Percentiles rank a stretch among this genome's conserved stretches.
These are phyloP conservation scores for Aspergillus persii DNA, from an alignment of 2,329 filamentous ascomycete genomes.

Conservation along the genomic window DNA sequence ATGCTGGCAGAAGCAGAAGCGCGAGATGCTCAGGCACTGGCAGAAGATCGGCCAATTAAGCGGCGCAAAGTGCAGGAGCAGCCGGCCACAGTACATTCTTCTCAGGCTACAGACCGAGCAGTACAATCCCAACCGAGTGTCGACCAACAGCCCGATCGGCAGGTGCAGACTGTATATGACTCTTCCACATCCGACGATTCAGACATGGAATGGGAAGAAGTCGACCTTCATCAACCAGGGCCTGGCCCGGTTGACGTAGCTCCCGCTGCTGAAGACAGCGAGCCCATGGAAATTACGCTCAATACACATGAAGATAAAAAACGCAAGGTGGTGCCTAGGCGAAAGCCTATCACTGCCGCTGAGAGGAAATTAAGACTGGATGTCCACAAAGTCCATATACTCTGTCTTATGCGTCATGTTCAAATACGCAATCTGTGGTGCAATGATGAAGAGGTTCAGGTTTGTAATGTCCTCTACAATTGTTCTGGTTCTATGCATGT, in stretches of 20 bases:
- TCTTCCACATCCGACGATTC: slow-evolving; percentile 55
- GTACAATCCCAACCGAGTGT: slow-evolving; percentile 4
- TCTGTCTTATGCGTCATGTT: slow-evolving; percentile 78
- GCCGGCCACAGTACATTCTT: slow-evolving; percentile 10
- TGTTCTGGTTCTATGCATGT: not conserved
- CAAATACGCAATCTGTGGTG: slow-evolving; percentile 84
- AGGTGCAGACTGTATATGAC: slow-evolving; percentile 36
- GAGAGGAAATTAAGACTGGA: slow-evolving; percentile 65
- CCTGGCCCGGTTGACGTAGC: slow-evolving; percentile 14
- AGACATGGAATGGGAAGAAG: slow-evolving; percentile 64
- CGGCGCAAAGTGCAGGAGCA: slow-evolving; percentile 36
- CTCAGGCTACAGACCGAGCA: slow-evolving; percentile 12
- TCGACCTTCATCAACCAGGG: slow-evolving; percentile 44
- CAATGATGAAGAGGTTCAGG: slow-evolving; percentile 70
- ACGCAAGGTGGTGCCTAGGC: slow-evolving; percentile 32
- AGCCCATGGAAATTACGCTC: slow-evolving; percentile 37
- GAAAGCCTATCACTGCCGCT: slow-evolving; percentile 54
- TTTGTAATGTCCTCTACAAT: slow-evolving; percentile 21
- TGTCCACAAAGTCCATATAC: slow-evolving; percentile 81
- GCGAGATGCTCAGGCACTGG: slow-evolving; percentile 26
- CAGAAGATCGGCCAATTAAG: slow-evolving; percentile 34
- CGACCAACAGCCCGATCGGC: slow-evolving; percentile 10
- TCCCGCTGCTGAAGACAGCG: slow-evolving; percentile 21
- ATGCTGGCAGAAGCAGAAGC: slow-evolving; percentile 43
- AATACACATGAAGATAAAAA: slow-evolving; percentile 29